Evolutionary conservation across 345 rosid genomes (phyloP), one percentile per base, ranked within the genome.

Genomic region (Gossypium ekmanianum): DNA sequence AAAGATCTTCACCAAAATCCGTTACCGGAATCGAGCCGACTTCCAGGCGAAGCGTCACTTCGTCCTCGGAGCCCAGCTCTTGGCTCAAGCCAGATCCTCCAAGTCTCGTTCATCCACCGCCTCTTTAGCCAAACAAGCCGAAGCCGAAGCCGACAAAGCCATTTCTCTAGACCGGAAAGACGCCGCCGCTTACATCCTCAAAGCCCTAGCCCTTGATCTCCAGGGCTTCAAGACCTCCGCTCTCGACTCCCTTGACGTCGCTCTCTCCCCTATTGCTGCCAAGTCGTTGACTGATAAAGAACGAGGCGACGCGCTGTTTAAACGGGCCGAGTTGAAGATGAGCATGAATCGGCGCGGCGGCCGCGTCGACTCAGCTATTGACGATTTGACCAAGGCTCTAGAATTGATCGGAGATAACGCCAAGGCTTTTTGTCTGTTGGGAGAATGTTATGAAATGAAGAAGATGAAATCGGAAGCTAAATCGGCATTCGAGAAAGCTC

Each of bases 41-140:
- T 34, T 81, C 63, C 84, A 83, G 54, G 85, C 94, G 67, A 90
- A 88, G 84, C 88, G 85, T 57, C 91, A 85, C 79, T 90, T 90
- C 85, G 89, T 90, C 77, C 61, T 64, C 59, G 94, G 91, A 68
- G 94, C 94, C 24, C 94, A 88, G 88, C 83, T 85, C 63, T 77
- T 88, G 3, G 61, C 86, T 55, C 77, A 82, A 71, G 94, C 94
- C 73, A 77, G 87, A 73, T 86, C 90, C 71, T 74, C 89, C 79
- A 77, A 81, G 58, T 76, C 88, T 69, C 81, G 82, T 56, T 77
- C 91, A 70, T 41, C 80, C 58, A 26, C 87, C 76, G 50, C 79
- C 27, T 74, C 90, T 71, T 45, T 86, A 3, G 94, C 94, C 82
- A 76, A 82, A 71, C 81, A 84, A 63, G 94, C 92, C 72, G 83